A percentile compares a stretch with the other conserved stretches of the same genome.
Conservation (phyloP, 1,284 basidiomycete genomes). For the Malassezia vespertilionis region DNA sequence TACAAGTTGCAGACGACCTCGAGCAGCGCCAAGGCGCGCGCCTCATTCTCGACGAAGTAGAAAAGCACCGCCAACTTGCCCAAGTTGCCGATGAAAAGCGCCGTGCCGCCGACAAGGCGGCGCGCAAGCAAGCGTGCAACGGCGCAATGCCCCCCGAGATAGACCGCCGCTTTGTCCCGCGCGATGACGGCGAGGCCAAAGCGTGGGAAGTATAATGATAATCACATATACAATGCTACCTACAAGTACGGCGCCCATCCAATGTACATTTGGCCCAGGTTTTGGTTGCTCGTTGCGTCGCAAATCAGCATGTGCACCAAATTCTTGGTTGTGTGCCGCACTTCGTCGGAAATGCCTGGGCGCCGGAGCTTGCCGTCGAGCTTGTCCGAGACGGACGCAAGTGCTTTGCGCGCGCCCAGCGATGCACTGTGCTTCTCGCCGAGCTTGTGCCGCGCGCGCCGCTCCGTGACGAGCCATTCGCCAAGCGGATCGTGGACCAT, state of each 20-base stretch:
- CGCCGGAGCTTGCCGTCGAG: constrained; percentile 34
- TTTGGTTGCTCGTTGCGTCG: constrained; percentile 33
- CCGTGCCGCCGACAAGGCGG: constrained; percentile 15
- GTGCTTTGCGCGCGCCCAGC: constrained; percentile 33
- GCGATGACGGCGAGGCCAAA: constrained; percentile 42
- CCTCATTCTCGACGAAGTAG: constrained; percentile 43
- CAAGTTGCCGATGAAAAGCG: constrained; percentile 35
- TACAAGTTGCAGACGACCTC: constrained; percentile 33
- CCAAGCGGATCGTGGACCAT: constrained; percentile 96
- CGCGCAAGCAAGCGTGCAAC: too few relatives aligned
- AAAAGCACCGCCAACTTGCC: constrained; percentile 40
- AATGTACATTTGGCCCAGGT: constrained; percentile 42
- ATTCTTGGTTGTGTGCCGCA: constrained; percentile 35
- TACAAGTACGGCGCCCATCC: constrained; percentile 27
- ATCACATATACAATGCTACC: constrained; percentile 19
- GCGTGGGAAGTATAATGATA: constrained; percentile 39
- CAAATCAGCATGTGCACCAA: constrained; percentile 44
- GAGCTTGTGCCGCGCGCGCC: constrained; percentile 34
- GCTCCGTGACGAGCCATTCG: constrained; percentile 68
- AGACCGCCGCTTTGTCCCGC: constrained; percentile 32
- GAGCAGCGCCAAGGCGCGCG: constrained; percentile 31
- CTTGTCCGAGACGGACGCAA: constrained; percentile 40
- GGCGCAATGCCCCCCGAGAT: constrained; percentile 21
- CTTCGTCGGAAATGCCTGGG: constrained; percentile 23
- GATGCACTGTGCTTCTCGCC: neutral